Percentiles rank a stretch among this genome's conserved stretches.
These are phyloP conservation scores for Trifolium pratense DNA, from an alignment of 306 rosid species.

Conservation along the genomic window DNA sequence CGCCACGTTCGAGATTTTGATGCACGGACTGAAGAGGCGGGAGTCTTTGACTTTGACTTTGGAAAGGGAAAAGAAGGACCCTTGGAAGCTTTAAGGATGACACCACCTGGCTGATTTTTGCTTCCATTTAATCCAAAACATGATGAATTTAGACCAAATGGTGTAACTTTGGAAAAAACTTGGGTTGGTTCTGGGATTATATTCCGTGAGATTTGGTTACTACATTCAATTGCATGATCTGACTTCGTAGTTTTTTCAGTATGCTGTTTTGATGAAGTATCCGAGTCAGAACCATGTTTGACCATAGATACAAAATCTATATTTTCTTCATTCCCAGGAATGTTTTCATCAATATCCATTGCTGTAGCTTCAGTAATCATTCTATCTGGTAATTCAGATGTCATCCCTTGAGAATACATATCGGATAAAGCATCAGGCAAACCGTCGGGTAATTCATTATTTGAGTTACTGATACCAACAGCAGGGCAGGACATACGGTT, in stretches of 20 bases:
- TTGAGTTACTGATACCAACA: slow-evolving; percentile 47
- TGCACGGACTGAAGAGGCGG: slow-evolving; percentile 53
- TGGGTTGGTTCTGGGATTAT: slow-evolving; percentile 49
- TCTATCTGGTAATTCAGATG: slow-evolving; percentile 47
- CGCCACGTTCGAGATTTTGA: slow-evolving; percentile 78
- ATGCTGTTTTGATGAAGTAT: slow-evolving; percentile 43
- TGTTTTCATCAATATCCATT: slow-evolving; percentile 44
- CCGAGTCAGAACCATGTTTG: slow-evolving; percentile 48
- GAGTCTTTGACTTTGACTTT: slow-evolving; percentile 48
- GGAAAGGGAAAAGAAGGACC: slow-evolving; percentile 42
- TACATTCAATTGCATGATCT: slow-evolving; percentile 44
- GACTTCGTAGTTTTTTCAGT: slow-evolving; percentile 37
- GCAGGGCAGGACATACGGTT: slow-evolving; percentile 41
- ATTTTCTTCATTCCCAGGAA: slow-evolving; percentile 49
- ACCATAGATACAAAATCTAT: slow-evolving; percentile 43
- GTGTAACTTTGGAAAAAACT: slow-evolving; percentile 48
- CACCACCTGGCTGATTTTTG: slow-evolving; percentile 55
- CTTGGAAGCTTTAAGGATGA: slow-evolving; percentile 36
- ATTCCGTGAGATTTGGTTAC: slow-evolving; percentile 48
- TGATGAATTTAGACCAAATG: slow-evolving; percentile 44
- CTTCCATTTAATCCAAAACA: slow-evolving; percentile 44
- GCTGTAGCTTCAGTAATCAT: slow-evolving; percentile 40
- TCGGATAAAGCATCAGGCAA: slow-evolving; percentile 45
- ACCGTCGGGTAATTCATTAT: slow-evolving; percentile 55
- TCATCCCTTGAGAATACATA: slow-evolving; percentile 52